phyloP scores from a whole-genome alignment of 2,329 filamentous ascomycete species.

The Penicillium janthinellum region DNA sequence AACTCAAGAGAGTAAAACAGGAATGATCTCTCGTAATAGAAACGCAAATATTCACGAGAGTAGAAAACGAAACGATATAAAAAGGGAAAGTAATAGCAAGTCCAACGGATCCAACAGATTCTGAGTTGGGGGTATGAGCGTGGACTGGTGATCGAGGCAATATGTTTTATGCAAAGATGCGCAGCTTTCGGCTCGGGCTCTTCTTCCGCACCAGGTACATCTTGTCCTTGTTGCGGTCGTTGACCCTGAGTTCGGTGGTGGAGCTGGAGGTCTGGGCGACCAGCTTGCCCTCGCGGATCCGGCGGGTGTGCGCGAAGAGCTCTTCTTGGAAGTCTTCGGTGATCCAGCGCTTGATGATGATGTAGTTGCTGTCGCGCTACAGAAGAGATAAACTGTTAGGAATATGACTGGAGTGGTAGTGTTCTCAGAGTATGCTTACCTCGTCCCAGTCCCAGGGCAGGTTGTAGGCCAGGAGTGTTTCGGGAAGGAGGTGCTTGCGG shows the following conservation, averaged over 20 bases:
- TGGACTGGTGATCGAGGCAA: not conserved
- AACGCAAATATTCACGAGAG: constrained; percentile 6
- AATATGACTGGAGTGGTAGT: not conserved
- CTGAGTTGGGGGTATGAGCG: not conserved
- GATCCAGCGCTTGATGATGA: constrained; percentile 74
- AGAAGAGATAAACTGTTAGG: not conserved
- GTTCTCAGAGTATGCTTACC: constrained; percentile 32
- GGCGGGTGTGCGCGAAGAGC: constrained; percentile 70
- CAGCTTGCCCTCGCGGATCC: constrained; percentile 59
- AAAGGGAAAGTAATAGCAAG: not conserved
- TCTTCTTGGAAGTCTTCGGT: constrained; percentile 70
- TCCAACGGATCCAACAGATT: not conserved
- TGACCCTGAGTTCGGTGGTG: constrained; percentile 45
- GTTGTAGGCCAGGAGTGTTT: constrained; percentile 49
- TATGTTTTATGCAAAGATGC: constrained; percentile 32
- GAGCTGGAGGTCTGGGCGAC: constrained; percentile 39
- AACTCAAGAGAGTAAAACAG: constrained; percentile 16
- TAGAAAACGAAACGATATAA: constrained; percentile 6
- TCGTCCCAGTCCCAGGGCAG: constrained; percentile 52
- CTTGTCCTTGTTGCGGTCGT: constrained; percentile 47
- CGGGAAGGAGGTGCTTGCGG: constrained; percentile 48
- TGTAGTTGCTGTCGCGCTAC: constrained; percentile 64
- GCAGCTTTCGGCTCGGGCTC: constrained; percentile 37
- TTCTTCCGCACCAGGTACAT: constrained; percentile 52
- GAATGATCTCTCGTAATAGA: constrained; percentile 8